phyloP scores from a whole-genome alignment of 164 flowering plant genomes.

The Vitis riparia region DNA sequence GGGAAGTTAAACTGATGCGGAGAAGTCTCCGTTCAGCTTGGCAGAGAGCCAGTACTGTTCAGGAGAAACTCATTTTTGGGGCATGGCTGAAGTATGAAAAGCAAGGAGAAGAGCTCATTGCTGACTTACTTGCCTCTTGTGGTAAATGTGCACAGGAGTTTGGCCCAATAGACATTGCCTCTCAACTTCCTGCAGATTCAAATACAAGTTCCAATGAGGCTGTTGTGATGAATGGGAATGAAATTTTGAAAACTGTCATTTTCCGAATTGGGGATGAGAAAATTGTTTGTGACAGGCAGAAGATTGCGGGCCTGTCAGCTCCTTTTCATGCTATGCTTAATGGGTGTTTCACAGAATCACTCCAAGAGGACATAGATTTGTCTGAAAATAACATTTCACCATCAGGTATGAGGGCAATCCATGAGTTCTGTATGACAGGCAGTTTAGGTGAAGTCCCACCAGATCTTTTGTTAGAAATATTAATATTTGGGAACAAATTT shows the following conservation, averaged over 20 bases:
- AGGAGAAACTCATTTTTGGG: conserved; percentile 83
- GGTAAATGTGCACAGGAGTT: conserved; percentile 69
- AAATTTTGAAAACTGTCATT: conserved; percentile 32
- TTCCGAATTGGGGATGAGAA: conserved; percentile 69
- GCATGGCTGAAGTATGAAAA: conserved; percentile 96
- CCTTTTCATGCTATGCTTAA: conserved; percentile 95
- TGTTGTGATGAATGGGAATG: conserved; percentile 18
- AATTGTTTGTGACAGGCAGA: conserved; percentile 73
- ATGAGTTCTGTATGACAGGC: conserved; percentile 66
- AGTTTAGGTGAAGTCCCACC: conserved; percentile 53
- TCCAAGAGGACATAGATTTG: conserved; percentile 68
- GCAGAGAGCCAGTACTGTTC: conserved; percentile 62
- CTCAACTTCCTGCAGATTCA: conserved; percentile 40
- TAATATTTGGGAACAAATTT: conserved; percentile 81
- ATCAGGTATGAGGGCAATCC: conserved; percentile 61
- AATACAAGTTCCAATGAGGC: conserved; percentile 19
- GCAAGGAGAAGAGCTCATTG: conserved; percentile 75
- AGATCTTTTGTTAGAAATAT: conserved; percentile 68
- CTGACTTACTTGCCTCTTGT: conserved; percentile 78
- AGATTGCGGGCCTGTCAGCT: conserved; percentile 69
- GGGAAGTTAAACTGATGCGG: conserved; percentile 77
- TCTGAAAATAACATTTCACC: conserved; percentile 79
- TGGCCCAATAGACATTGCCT: conserved; percentile 63
- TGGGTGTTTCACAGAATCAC: conserved; percentile 85
- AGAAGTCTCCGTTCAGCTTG: conserved; percentile 87